A percentile compares a stretch with the other conserved stretches of the same genome.
phyloP scores from a whole-genome alignment of 331 rosid species.

The Rhamnella rubrinervis region DNA sequence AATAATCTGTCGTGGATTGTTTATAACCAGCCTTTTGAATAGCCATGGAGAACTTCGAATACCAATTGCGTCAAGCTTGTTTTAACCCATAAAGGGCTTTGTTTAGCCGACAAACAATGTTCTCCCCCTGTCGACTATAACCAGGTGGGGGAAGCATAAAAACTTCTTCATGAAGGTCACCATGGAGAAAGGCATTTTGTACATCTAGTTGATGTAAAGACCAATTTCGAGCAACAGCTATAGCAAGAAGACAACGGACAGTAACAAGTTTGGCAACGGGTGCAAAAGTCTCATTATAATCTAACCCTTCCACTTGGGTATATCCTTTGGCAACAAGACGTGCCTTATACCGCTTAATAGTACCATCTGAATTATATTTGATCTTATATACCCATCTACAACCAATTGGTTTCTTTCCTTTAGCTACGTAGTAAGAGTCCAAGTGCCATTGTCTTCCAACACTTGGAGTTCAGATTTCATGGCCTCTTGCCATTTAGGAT shows the following conservation, averaged over 20 bases:
- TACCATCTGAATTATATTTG: background rate
- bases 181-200: background rate
- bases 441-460: too few relatives aligned
- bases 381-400: background rate
- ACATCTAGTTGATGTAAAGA: background rate
- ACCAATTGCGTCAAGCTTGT: background rate
- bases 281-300: too few relatives aligned
- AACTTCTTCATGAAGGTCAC: background rate
- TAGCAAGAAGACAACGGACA: background rate
- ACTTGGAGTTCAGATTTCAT: too few relatives aligned
- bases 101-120: background rate
- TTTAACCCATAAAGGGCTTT: background rate
- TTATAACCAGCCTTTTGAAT: background rate
- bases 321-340: background rate
- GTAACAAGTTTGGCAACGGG: background rate
- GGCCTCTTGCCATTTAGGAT: too few relatives aligned
- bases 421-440: too few relatives aligned
- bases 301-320: background rate
- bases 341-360: background rate
- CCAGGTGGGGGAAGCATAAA: background rate
- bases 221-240: too few relatives aligned
- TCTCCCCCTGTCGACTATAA: too few relatives aligned
- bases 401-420: background rate
- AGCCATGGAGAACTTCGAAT: too few relatives aligned
- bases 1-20: background rate